phyloP scores from a whole-genome alignment of 2,329 filamentous ascomycete genomes.

The Claviceps sp. region DNA sequence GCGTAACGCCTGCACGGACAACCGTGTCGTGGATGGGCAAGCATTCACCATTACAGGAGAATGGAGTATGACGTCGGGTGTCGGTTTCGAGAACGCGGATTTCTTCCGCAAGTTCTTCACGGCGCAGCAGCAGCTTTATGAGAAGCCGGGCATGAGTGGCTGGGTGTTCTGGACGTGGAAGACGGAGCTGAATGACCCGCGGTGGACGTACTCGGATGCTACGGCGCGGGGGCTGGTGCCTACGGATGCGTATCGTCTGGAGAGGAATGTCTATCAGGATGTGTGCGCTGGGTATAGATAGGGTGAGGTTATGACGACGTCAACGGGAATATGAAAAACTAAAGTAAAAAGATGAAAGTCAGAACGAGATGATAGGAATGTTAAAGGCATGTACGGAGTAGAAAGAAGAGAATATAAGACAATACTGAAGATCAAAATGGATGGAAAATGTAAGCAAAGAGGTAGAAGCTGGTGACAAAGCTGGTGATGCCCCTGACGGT shows the following conservation, averaged over 20 bases:
- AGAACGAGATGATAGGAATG: no score
- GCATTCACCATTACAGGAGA: conserved; percentile 38
- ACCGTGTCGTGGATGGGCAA: conserved; percentile 24
- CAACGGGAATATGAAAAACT: no score
- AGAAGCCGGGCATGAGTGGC: conserved; percentile 30
- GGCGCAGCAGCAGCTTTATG: conserved; percentile 40
- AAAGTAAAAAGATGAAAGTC: no score
- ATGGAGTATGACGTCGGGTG: conserved; percentile 37
- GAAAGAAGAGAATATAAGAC: no score
- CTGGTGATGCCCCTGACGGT: no score
- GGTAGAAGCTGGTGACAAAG: no score
- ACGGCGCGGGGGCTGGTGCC: conserved; percentile 11
- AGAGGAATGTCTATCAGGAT: conserved; percentile 14
- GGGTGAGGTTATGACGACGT: background rate
- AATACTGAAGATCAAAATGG: no score
- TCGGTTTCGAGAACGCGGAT: conserved; percentile 26
- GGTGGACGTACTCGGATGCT: conserved; percentile 17
- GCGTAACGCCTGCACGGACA: conserved; percentile 28
- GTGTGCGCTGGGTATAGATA: conserved; percentile 11
- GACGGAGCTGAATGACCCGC: conserved; percentile 18
- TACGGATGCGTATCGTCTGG: conserved; percentile 11
- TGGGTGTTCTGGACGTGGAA: conserved; percentile 52
- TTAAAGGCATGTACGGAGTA: no score
- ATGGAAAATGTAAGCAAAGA: no score
- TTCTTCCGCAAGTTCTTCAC: conserved; percentile 46